Base-by-base conservation (phyloP, 495 filamentous ascomycete genomes). In the Hypoxylon subgilvum region DNA sequence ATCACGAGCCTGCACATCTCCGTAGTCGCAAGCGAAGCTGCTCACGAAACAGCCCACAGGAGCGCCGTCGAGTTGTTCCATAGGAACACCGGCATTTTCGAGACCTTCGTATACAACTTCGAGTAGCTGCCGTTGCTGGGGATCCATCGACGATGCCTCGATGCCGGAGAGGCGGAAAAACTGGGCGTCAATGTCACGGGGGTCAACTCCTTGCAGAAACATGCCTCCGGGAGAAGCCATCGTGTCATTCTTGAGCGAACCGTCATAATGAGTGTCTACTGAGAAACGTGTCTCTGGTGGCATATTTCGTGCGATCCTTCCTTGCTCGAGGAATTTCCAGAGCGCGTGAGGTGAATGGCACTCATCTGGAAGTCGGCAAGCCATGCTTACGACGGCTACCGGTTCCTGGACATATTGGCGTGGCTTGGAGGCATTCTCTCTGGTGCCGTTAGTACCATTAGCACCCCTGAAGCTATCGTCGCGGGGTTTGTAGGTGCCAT, bases 91-190 rank as follows among this genome's bases (percentile, higher is more conserved):
- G n/a, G 88, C 87, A 79, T 87, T 89, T 67, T 95, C 90, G 1
- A 95, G 78, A 1, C 89, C 88, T 61, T 92, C 89, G 58, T 90
- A 93, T 0, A 88, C 86, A 34, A 86, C 90, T 25, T 88, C 82
- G 6, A 95, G 75, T 2, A 88, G 82, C 22, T 92, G 77, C 23
- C 90, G 83, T 66, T 92, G 90, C 63, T 89, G 88, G 2, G 90
- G 90, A 65, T 95, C 90, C 41, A 90, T 88, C 16, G 90, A 84
- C 17, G 84, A 80, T 6, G 90, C 90, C 71, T 95, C 75, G 28
- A 68, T 62, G 27, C 61, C 63, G 79, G 84, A 30, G 81, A 95
- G 86, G 59, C 88, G 88, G 79, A 93, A 94, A 72, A 95, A 95
- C 0, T 81, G 77, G 18, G 89, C 85, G 52, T 95, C 90, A 55